phyloP scores from a whole-genome alignment of 352 stramenopile genomes.

The Phytopythium aichiense region DNA sequence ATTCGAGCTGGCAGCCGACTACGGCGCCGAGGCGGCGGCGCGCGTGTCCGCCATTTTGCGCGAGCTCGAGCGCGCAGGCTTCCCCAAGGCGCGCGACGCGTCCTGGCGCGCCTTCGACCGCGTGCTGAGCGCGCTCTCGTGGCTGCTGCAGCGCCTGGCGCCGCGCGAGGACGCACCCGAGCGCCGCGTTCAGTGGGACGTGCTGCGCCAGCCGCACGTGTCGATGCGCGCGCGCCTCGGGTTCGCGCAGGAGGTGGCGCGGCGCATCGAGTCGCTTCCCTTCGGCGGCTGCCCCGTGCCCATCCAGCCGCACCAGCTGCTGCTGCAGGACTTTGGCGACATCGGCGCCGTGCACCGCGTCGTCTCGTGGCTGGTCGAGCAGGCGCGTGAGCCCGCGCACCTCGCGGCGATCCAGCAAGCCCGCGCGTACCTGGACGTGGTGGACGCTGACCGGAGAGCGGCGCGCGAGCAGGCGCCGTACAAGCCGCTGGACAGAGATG shows the following conservation, averaged over 20 bases:
- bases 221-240: slow-evolving; percentile 71
- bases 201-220: slow-evolving; percentile 56
- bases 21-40: slow-evolving; percentile 25
- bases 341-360: slow-evolving; percentile 50
- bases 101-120: slow-evolving; percentile 60
- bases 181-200: slow-evolving; percentile 59
- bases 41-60: slow-evolving; percentile 29
- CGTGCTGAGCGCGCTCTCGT: slow-evolving; percentile 48
- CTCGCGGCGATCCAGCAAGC: slow-evolving; percentile 28
- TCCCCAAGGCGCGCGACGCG: slow-evolving; percentile 36
- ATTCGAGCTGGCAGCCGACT: slow-evolving; percentile 33
- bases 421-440: slow-evolving; percentile 29
- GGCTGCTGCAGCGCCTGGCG: slow-evolving; percentile 60
- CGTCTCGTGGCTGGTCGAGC: slow-evolving; percentile 50
- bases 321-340: slow-evolving; percentile 77
- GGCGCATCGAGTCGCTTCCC: slow-evolving; percentile 35
- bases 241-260: slow-evolving; percentile 54
- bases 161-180: slow-evolving; percentile 31
- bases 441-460: slow-evolving; percentile 3
- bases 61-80: slow-evolving; percentile 31
- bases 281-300: slow-evolving; percentile 18
- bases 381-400: slow-evolving; percentile 25
- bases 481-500: slow-evolving; percentile 33
- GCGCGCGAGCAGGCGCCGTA: slow-evolving; percentile 4
- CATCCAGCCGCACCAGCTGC: slow-evolving; percentile 67